Conservation (phyloP, 768 basidiomycete species). For the Boletus tylopilopsis region DNA sequence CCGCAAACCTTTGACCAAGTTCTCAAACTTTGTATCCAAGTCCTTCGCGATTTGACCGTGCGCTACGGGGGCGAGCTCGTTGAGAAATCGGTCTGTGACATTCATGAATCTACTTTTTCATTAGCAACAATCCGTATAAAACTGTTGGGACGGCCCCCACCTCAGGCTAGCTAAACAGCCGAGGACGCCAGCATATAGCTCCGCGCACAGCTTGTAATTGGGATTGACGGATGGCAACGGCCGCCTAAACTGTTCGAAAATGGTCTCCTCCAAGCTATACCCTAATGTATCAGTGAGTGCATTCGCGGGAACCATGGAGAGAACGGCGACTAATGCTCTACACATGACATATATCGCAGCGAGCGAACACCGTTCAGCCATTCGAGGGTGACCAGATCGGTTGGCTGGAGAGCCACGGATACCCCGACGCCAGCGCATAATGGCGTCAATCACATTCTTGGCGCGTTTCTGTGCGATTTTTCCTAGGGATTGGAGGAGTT, state of each 20-base stretch:
- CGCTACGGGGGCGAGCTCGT: constrained; percentile 71
- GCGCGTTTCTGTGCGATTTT: constrained; percentile 83
- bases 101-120: constrained; percentile 64
- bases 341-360: constrained; percentile 90
- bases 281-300: constrained; percentile 76
- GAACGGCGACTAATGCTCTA: constrained; percentile 74
- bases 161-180: constrained; percentile 79
- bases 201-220: constrained; percentile 78
- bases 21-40: constrained; percentile 77
- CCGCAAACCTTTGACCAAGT: constrained; percentile 75
- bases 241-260: constrained; percentile 78
- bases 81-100: constrained; percentile 88
- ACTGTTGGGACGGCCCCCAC: too few species aligned
- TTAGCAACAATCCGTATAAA: neutral
- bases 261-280: constrained; percentile 79
- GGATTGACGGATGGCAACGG: constrained; percentile 62
- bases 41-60: constrained; percentile 79
- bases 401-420: constrained; percentile 58
- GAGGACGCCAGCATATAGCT: constrained; percentile 79
- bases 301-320: constrained; percentile 70
- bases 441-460: constrained; percentile 79
- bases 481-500: constrained; percentile 78
- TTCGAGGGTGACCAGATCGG: constrained; percentile 28
- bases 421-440: constrained; percentile 81
- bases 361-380: constrained; percentile 67